Conservation (phyloP, 768 basidiomycete genomes). For the Macrolepiota dolichaula region DNA sequence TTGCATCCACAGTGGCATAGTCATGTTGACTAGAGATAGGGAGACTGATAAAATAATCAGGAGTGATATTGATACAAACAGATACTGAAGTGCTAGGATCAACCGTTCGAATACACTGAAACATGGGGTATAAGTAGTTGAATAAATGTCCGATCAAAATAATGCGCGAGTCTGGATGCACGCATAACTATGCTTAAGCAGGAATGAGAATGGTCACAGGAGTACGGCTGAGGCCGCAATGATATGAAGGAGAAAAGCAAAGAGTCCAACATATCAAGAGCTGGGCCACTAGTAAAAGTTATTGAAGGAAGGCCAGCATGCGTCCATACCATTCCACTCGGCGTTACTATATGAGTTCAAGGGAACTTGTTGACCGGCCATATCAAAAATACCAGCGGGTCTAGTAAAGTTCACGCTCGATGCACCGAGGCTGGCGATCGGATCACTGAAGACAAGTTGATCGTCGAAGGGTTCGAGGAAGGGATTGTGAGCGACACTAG, state of each 20-base stretch:
- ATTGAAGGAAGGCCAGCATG: neutral
- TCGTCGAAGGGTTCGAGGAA: neutral
- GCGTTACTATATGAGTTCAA: neutral
- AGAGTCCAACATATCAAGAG: neutral
- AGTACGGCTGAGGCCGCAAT: neutral
- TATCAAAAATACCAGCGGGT: neutral
- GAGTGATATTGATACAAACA: too few species aligned
- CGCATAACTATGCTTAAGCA: too few species aligned
- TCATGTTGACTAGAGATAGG: too few species aligned
- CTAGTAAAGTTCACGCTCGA: neutral
- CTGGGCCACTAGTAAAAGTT: neutral
- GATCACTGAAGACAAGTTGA: neutral
- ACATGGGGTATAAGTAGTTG: too few species aligned
- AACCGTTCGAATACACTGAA: too few species aligned
- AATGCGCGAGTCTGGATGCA: too few species aligned
- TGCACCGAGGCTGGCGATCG: neutral
- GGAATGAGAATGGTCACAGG: neutral
- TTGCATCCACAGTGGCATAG: too few species aligned
- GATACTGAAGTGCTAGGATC: too few species aligned
- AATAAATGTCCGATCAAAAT: too few species aligned
- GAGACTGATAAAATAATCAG: too few species aligned
- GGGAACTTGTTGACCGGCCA: neutral
- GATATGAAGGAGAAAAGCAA: neutral
- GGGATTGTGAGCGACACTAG: neutral
- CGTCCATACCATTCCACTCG: neutral